Evolutionary conservation across 495 filamentous ascomycete genomes (phyloP).

Genomic region (Wilcoxina mikolae): DNA sequence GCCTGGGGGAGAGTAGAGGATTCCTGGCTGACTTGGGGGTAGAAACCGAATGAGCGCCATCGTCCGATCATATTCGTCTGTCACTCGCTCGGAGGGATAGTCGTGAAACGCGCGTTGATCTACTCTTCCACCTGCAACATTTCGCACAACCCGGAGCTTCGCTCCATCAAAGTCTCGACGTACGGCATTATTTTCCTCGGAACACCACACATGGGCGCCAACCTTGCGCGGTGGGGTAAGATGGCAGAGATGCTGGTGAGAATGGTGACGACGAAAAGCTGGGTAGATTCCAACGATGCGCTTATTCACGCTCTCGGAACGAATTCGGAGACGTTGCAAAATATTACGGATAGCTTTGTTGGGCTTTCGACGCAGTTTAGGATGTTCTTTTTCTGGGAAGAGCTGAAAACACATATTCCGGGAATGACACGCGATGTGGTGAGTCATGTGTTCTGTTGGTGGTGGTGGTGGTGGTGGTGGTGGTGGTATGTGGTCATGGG

Average conservation of each 20-base stretch:
- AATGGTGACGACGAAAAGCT: slow-evolving; percentile 51
- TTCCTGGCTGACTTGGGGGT: background rate
- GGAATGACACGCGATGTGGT: slow-evolving; percentile 25
- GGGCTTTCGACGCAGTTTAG: slow-evolving; percentile 58
- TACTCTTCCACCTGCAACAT: slow-evolving; percentile 49
- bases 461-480: too few relatives aligned
- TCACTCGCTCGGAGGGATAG: slow-evolving; percentile 67
- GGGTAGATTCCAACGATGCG: slow-evolving; percentile 55
- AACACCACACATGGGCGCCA: slow-evolving; percentile 71
- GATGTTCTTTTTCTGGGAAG: slow-evolving; percentile 47
- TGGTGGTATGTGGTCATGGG: too few relatives aligned
- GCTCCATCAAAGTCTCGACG: slow-evolving; percentile 68
- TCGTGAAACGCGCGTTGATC: slow-evolving; percentile 60
- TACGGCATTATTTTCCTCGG: slow-evolving; percentile 77
- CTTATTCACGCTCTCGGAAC: slow-evolving; percentile 57
- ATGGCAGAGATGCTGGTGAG: slow-evolving; percentile 59
- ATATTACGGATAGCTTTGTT: slow-evolving; percentile 63
- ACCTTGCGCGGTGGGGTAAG: slow-evolving; percentile 61
- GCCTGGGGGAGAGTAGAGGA: too few relatives aligned
- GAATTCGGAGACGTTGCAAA: slow-evolving; percentile 66
- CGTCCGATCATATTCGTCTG: slow-evolving; percentile 70
- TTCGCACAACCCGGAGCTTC: slow-evolving; percentile 53
- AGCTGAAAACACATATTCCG: slow-evolving; percentile 24
- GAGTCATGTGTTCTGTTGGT: background rate
- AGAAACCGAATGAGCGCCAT: slow-evolving; percentile 4